Evolutionary conservation across 495 filamentous ascomycete genomes (phyloP), one percentile per base, ranked within the genome.

Genomic region (Lophiotrema nucula): DNA sequence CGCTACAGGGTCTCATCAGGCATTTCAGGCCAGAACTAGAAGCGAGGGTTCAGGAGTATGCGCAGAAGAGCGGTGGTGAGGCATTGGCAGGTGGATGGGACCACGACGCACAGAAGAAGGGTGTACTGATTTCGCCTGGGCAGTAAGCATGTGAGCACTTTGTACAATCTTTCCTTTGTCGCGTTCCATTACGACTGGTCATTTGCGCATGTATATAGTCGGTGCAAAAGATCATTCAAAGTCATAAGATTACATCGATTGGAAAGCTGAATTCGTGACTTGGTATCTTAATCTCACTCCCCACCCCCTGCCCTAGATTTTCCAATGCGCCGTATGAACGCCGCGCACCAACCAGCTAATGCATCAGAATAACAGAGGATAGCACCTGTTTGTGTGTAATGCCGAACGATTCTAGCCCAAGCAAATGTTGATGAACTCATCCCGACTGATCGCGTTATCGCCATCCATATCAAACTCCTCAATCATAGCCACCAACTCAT

Each of bases 391-490:
- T n/a, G n/a, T n/a, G n/a, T n/a, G n/a, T n/a, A n/a, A n/a, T n/a
- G n/a, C n/a, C n/a, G n/a, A n/a, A n/a, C n/a, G n/a, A n/a, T n/a
- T n/a, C 69, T 51, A 68, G 10, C 69, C 69, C 50, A 74, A 59
- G 70, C 88, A 92, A 65, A 92, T 91, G 25, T 79, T 79, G 56
- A 96, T 79, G 78, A 97, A 97, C 72, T 93, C 92, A 57, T 97
- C 92, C 66, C 85, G 77, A 60, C 84, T 88, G 53, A 97, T 93
- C 62, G 85, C 90, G 4, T 90, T 90, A 63, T 95, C 92, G 0
- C 89, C 91, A 70, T 92, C 88, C 54, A 96, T 76, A 77, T 98
- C 93, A 80, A 98, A 98, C 76, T 98, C 93, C 73, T 96, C 91
- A 75, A 98, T 89, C 93, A 98, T 98, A 67, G 92, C 90, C 57